These are phyloP conservation scores for Camellia japonica DNA, from an alignment of 148 eudicot genomes.

Conservation along the genomic window DNA sequence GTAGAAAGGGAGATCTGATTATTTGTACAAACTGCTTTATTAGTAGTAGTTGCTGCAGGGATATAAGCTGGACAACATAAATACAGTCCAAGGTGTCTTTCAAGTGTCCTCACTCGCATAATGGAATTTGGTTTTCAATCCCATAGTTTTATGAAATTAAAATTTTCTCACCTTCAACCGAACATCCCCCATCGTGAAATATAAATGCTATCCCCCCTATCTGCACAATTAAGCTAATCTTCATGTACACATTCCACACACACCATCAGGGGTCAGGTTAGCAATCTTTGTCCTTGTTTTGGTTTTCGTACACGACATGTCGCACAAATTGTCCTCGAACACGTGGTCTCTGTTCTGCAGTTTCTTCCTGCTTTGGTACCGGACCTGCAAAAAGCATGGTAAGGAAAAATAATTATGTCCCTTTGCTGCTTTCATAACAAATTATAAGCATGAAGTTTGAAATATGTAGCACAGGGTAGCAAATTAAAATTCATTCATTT, in stretches of 20 bases:
- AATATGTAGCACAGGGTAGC: background rate
- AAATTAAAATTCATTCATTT: background rate
- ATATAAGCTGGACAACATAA: conserved; percentile 11
- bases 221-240: conserved; percentile 18
- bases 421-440: background rate
- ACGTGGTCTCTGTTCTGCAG: conserved; percentile 84
- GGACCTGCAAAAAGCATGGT: conserved; percentile 39
- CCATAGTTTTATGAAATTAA: conserved; percentile 2
- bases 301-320: conserved; percentile 37
- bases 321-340: conserved; percentile 66
- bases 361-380: conserved; percentile 76
- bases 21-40: conserved; percentile 15
- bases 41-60: background rate
- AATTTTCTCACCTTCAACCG: background rate
- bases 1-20: background rate
- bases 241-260: conserved; percentile 18
- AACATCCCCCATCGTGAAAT: background rate
- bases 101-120: background rate
- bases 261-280: conserved; percentile 31
- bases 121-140: background rate
- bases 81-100: conserved; percentile 13
- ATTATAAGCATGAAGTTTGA: background rate
- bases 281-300: conserved; percentile 43
- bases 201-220: conserved; percentile 15
- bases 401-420: conserved; percentile 7